Evolutionary conservation across 345 rosid genomes (phyloP), one percentile per base, ranked within the genome.

Genomic region (Boechera divaricarpa): DNA sequence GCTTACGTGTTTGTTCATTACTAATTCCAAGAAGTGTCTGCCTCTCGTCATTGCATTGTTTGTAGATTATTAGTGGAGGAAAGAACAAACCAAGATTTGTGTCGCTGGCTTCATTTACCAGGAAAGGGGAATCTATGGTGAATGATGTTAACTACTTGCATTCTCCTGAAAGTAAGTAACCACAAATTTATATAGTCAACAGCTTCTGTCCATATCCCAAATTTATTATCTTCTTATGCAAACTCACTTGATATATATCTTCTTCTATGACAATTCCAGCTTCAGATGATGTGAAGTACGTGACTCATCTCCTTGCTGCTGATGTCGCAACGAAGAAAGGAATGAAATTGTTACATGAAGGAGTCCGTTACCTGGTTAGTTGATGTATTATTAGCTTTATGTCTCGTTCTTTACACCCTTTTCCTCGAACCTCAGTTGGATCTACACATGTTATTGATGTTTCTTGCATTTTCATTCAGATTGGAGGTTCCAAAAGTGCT

Each of bases 271-370:
- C 54, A 53, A 77, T 80, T 79, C 24, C 88, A 95, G 99, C 96
- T 69, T 45, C 80, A 39, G 97, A 92, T 77, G 88, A 95, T 80
- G 78, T 95, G 86, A 95, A 95, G 86, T 88, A 94, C 32, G 98
- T 95, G 63, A 91, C 99, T 72, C 99, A 95, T 87, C 91, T 95
- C 84, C 94, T 95, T 59, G 88, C 84, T 81, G 90, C 89, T 83
- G 98, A 92, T 79, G 73, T 91, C 62, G 70, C 89, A 65, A 86
- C 92, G 44, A 82, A 80, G 88, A 88, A 83, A 77, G 98, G 99
- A 73, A 78, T 86, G 69, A 92, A 90, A 74, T 81, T 95, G 82
- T 86, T 95, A 75, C 93, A 74, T 64, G 91, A 95, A 86, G 99
- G 98, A 82, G 80, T 95, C 39, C 88, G 66, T 68, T 95, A 87